phyloP scores from a whole-genome alignment of 768 basidiomycete species.

The Mycena amicta region DNA sequence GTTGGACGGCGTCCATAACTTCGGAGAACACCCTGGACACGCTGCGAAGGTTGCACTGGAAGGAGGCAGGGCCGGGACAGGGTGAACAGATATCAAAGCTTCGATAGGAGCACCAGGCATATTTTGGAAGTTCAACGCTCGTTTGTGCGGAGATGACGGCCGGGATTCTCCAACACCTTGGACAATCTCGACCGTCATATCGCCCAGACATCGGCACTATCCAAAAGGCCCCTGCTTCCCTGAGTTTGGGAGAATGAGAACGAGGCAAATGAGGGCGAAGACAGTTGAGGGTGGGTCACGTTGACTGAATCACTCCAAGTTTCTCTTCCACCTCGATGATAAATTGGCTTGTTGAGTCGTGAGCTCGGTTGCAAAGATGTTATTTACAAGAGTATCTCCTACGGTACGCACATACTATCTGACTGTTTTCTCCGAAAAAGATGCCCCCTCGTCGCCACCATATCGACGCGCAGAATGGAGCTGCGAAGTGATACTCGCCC shows the following conservation, averaged over 20 bases:
- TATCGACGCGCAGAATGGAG: not conserved
- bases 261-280: too few relatives aligned
- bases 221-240: conserved; percentile 2
- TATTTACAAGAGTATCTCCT: not conserved
- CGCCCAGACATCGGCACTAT: not conserved
- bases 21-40: conserved; percentile 15
- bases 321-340: not conserved
- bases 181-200: conserved; percentile 25
- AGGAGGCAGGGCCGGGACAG: conserved; percentile 16
- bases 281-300: too few relatives aligned
- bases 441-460: not conserved
- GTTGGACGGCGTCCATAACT: conserved; percentile 13
- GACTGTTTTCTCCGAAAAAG: not conserved
- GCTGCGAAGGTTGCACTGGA: not conserved
- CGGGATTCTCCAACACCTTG: conserved; percentile 3
- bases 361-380: not conserved
- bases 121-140: not conserved
- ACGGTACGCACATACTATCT: not conserved
- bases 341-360: not conserved
- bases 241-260: not conserved
- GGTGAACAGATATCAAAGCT: conserved; percentile 1
- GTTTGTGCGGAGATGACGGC: conserved; percentile 11
- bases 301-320: too few relatives aligned
- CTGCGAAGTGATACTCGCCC: conserved; percentile 1
- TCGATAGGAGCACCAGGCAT: not conserved